phyloP scores from a whole-genome alignment of 352 stramenopile genomes.

The Phytopythium vexans region DNA sequence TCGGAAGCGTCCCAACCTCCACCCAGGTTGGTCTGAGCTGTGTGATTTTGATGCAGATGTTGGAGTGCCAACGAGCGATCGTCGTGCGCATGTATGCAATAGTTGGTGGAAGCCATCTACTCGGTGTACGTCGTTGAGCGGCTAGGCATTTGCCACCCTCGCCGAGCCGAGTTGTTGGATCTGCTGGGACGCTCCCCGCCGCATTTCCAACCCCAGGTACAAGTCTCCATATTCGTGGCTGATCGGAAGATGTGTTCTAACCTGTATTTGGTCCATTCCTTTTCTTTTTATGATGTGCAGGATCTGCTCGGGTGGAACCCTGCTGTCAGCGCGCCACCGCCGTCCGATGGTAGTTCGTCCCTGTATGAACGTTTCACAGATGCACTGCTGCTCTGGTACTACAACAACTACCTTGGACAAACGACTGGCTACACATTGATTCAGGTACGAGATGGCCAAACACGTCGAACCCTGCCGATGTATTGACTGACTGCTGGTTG shows the following conservation, averaged over 20 bases:
- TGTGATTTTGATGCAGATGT: not conserved
- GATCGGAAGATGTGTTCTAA: not conserved
- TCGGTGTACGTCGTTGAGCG: conserved; percentile 76
- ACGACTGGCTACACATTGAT: conserved; percentile 61
- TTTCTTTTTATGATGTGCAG: conserved; percentile 19
- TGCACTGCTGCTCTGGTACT: conserved; percentile 66
- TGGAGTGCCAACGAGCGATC: too few species aligned
- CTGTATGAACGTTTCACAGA: conserved; percentile 60
- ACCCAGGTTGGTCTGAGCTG: conserved; percentile 24
- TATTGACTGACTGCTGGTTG: conserved; percentile 6
- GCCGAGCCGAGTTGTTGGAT: conserved; percentile 60
- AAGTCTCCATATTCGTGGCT: not conserved
- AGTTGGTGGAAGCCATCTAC: conserved; percentile 54
- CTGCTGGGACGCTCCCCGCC: conserved; percentile 51
- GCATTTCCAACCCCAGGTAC: conserved; percentile 47
- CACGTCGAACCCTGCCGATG: not conserved
- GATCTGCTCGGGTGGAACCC: conserved; percentile 86
- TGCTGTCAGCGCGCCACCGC: conserved; percentile 20
- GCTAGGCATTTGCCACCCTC: conserved; percentile 56
- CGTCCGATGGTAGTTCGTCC: conserved; percentile 36
- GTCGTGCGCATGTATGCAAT: not conserved
- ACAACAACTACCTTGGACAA: conserved; percentile 53
- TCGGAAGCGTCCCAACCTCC: conserved; percentile 33
- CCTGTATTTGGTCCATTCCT: not conserved
- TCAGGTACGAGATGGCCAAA: conserved; percentile 27